Conservation (phyloP, 306 rosid genomes). For the Begonia peltatifolia region DNA sequence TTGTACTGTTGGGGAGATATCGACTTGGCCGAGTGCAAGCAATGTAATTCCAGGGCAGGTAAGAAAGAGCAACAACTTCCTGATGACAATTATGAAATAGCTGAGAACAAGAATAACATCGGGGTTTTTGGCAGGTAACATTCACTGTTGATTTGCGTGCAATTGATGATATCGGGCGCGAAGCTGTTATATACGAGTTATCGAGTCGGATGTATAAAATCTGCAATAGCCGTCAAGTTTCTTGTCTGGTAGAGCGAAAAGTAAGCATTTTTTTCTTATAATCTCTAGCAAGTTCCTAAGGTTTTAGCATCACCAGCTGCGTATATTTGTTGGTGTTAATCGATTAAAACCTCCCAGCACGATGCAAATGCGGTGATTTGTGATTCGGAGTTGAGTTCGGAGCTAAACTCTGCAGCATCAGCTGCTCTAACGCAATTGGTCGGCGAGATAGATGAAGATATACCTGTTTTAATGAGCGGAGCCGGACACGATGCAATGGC, state of each 20-base stretch:
- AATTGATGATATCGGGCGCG: slow-evolving; percentile 76
- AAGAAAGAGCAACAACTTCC: slow-evolving; percentile 14
- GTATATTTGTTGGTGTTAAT: no score
- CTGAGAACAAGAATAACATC: slow-evolving; percentile 4
- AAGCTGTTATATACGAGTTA: slow-evolving; percentile 66
- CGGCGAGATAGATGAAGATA: slow-evolving; percentile 56
- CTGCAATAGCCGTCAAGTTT: slow-evolving; percentile 75
- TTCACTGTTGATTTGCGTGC: slow-evolving; percentile 85
- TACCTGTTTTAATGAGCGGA: slow-evolving; percentile 79
- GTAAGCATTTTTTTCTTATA: slow-evolving; percentile 19
- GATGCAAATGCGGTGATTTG: slow-evolving; percentile 84
- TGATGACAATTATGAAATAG: slow-evolving; percentile 1
- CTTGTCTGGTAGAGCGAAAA: slow-evolving; percentile 70
- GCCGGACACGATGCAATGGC: slow-evolving; percentile 99
- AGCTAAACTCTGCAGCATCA: slow-evolving; percentile 59
- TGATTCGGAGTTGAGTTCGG: slow-evolving; percentile 59
- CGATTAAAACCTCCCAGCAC: slow-evolving; percentile 29
- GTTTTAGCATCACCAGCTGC: no score
- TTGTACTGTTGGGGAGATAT: slow-evolving; percentile 93
- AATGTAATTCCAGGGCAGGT: slow-evolving; percentile 99
- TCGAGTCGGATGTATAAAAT: slow-evolving; percentile 56
- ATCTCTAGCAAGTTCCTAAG: not conserved
- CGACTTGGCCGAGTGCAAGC: slow-evolving; percentile 99
- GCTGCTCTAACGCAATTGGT: slow-evolving; percentile 53
- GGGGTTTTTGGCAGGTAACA: slow-evolving; percentile 48